A percentile compares a stretch with the other conserved stretches of the same genome.
These are phyloP conservation scores for Hypomontagnella monticulosa DNA, from an alignment of 495 filamentous ascomycete species.

Conservation along the genomic window DNA sequence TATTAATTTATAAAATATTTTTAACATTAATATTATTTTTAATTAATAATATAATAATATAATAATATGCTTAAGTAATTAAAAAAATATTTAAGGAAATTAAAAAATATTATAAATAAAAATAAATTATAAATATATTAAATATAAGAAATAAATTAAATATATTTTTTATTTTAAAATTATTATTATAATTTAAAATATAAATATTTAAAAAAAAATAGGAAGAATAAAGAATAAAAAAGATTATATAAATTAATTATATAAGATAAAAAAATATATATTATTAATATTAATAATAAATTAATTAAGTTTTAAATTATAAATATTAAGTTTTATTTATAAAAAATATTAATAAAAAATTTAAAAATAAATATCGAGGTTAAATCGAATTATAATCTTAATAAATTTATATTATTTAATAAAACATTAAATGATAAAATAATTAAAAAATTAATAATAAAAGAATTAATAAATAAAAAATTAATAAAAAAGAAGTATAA, in stretches of 20 bases:
- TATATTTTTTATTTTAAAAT: constrained; percentile 2
- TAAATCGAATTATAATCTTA: too few species aligned
- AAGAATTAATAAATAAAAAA: background rate
- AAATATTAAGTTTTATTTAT: background rate
- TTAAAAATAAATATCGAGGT: background rate
- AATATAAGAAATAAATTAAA: background rate
- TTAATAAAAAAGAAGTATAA: background rate
- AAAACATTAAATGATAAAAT: too few species aligned
- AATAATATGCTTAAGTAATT: background rate
- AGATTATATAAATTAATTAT: background rate
- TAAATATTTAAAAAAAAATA: constrained; percentile 4
- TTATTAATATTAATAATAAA: constrained; percentile 7
- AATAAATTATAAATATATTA: background rate
- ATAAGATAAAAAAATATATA: background rate
- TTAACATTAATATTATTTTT: background rate
- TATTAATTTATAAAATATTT: background rate
- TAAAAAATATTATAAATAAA: background rate
- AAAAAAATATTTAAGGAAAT: background rate
- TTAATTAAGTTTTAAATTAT: constrained; percentile 4
- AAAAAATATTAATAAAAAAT: background rate
- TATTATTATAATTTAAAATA: constrained; percentile 7
- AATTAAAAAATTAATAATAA: background rate
- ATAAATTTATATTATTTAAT: too few species aligned
- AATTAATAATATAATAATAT: too few species aligned
- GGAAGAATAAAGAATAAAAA: background rate